Evolutionary conservation across 306 rosid genomes (phyloP).

Genomic region (Sindora glabra): DNA sequence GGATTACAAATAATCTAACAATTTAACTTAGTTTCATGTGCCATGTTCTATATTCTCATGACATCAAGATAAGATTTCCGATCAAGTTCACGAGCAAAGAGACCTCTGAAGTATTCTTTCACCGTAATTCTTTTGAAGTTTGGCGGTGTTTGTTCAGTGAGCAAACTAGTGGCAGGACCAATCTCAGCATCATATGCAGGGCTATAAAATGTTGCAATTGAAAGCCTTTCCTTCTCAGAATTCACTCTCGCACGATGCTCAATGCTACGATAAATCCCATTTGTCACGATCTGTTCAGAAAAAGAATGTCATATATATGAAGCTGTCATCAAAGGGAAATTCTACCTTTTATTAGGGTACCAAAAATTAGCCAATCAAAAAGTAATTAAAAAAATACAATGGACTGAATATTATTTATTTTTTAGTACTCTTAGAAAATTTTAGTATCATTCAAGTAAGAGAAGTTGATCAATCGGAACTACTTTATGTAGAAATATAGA

Average conservation of each 20-base stretch:
- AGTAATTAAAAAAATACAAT: too few relatives aligned
- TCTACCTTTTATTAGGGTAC: too few relatives aligned
- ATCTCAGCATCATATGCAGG: neutral
- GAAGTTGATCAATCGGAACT: too few relatives aligned
- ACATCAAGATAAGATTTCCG: slow-evolving; percentile 11
- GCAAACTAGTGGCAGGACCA: neutral
- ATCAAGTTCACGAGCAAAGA: slow-evolving; percentile 7
- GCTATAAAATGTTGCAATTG: neutral
- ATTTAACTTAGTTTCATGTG: too few relatives aligned
- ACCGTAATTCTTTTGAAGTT: neutral
- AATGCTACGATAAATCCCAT: neutral
- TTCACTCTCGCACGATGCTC: neutral
- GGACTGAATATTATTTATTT: too few relatives aligned
- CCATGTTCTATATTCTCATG: neutral
- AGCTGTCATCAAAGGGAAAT: too few relatives aligned
- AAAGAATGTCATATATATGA: too few relatives aligned
- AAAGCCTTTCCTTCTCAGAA: neutral
- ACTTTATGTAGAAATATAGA: too few relatives aligned
- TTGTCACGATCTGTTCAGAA: neutral
- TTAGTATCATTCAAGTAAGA: neutral
- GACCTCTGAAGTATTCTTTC: neutral
- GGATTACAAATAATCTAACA: too few relatives aligned
- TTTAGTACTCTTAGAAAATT: neutral
- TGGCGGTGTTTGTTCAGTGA: neutral
- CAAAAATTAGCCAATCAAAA: too few relatives aligned